A percentile compares a stretch with the other conserved stretches of the same genome.
Conservation (phyloP, 1,284 basidiomycete genomes). For the Sanguinoderma infundibulare region DNA sequence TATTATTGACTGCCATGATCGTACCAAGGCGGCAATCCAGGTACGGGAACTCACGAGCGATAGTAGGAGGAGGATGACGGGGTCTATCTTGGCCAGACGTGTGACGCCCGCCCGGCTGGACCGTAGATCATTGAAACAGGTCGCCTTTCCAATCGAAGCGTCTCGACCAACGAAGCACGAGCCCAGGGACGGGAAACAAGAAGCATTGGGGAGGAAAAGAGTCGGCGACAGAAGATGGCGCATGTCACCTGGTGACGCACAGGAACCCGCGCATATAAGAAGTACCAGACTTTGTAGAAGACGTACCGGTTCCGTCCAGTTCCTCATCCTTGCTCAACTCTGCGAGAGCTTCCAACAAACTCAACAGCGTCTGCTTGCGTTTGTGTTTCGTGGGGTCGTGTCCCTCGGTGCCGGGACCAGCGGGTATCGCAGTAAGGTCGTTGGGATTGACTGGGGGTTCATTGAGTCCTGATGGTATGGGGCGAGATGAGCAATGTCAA, state of each 20-base stretch:
- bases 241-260: not conserved
- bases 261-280: not conserved
- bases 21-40: no score
- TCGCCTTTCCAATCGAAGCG: no score
- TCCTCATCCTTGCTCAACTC: constrained; percentile 60
- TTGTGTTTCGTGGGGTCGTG: constrained; percentile 27
- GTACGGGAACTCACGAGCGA: no score
- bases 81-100: no score
- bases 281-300: not conserved
- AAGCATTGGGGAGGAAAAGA: not conserved
- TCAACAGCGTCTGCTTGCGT: constrained; percentile 66
- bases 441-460: constrained; percentile 31
- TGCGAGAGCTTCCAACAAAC: constrained; percentile 63
- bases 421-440: constrained; percentile 33
- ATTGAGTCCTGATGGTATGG: not conserved
- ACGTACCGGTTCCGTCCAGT: constrained; percentile 45
- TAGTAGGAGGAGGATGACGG: no score
- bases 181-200: no score
- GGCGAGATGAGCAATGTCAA: not conserved
- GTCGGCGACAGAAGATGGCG: not conserved
- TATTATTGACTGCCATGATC: no score
- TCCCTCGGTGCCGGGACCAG: constrained; percentile 15
- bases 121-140: no score
- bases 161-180: no score
- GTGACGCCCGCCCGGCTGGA: no score